Evolutionary conservation across 2,329 filamentous ascomycete species (phyloP), one percentile per base, ranked within the genome.

Genomic region (Sordariomycetes sp.): DNA sequence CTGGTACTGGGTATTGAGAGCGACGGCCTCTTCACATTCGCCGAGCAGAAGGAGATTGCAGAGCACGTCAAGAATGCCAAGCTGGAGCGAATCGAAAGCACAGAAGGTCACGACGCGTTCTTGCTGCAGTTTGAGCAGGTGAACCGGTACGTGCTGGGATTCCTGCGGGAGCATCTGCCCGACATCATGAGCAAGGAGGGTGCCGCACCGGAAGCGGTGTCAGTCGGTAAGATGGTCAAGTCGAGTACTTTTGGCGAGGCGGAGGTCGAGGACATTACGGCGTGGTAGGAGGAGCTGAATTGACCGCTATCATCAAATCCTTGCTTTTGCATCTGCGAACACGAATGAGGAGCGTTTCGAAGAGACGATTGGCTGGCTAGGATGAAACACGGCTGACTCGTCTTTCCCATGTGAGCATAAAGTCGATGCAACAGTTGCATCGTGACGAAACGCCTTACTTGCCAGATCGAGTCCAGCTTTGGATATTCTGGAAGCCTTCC

Each of bases 81-180:
- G 9, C 63, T 98, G 18, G 79, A 86, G 57, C 86, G 79, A 30
- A 98, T 98, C 39, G 86, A 96, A 49, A 93, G 84, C 40, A 83
- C 86, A 0, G 92, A 98, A 54, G 92, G 92, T 2, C 92, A 98
- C 49, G 92, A 98, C 57, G 92, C 92, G 0, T 98, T 98, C 57
- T 60, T 98, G 49, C 63, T 98, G 35, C 90, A 98, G 58, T 98
- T 98, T 51, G 86, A 95, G 63, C 90, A 96, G 61, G 92, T 96
- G 39, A 98, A 98, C 59, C 70, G 67, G 21, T 86, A 94, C 53
- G 78, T 95, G 32, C 61, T 95, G 14, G 75, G 74, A 3, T 98
- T 98, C 53, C 66, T 98, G 57, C 73, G 79, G 38, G 79, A 90
- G 47, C 78, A 82, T 3, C 57, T 98, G 20, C 86, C 87, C 1